phyloP scores from a whole-genome alignment of 2,329 filamentous ascomycete species.

The Diaporthe australafricana region DNA sequence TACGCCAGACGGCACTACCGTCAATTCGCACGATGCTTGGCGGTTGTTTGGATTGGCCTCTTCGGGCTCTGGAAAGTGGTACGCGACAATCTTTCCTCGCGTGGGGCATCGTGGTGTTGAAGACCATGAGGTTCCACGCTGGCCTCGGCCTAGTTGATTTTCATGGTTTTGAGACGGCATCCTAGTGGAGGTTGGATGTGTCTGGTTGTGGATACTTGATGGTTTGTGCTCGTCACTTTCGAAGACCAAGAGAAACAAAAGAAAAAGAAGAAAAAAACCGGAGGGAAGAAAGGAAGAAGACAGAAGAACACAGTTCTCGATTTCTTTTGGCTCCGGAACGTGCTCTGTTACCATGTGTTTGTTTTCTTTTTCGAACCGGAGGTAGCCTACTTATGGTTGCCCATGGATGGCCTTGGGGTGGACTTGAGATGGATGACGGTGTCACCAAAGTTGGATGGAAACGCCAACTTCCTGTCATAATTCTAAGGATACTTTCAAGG shows the following conservation, averaged over 20 bases:
- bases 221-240: neutral
- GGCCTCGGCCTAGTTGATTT: neutral
- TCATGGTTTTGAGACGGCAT: neutral
- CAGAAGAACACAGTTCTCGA: no score
- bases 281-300: no score
- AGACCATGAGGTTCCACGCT: conserved; percentile 1
- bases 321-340: no score
- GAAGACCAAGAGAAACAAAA: neutral
- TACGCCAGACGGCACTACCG: neutral
- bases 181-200: neutral
- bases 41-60: neutral
- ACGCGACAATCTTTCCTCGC: neutral
- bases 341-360: no score
- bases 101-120: neutral
- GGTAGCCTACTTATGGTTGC: no score
- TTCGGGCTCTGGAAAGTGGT: conserved; percentile 8
- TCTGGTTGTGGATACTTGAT: neutral
- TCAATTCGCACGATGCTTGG: neutral
- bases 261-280: no score
- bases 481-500: no score
- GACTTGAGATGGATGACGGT: no score
- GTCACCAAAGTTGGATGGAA: no score
- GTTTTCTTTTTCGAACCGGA: no score
- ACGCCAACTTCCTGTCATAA: no score
- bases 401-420: no score